Base-by-base conservation (phyloP, 192 early-diverging fungal genomes). In the Lobosporangium transversale region DNA sequence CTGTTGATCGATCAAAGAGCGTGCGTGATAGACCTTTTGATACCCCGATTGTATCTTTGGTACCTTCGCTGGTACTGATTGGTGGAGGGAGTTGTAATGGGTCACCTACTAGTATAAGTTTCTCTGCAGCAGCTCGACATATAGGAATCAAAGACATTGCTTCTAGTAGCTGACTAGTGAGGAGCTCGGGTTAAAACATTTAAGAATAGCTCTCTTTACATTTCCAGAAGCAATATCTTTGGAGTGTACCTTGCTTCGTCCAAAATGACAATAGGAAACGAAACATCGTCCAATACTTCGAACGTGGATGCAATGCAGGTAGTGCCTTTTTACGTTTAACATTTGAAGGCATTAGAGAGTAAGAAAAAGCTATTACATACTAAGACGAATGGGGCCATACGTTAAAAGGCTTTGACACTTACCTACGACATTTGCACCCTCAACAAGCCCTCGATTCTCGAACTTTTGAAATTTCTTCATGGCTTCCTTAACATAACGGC, bases 61-160 rank as follows among this genome's bases (percentile, higher is more conserved):
- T 62, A 14, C 85, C 80, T 2, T 81, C 61, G 14, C 37, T 66
- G 4, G 89, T 89, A 4, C 84, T 85, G 35, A 97, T 55, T 3
- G 92, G 93, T n/a, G 95, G 95, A 9, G 93, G 84, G 45, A 98
- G 84, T 84, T 97, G 95, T 17, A 85, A 57, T 12, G 96, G 96
- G 70, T 98, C 96, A 2, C 96, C 96, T 30, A 98, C 89, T 33
- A 98, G 80, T 27, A 98, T 81, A 11, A 91, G 58, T 17, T 87
- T 76, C 21, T 84, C 79, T 30, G 85, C 84, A 4, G 78, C 55
- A 21, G 93, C 90, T 23, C 86, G 79, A 17, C 82, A 70, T 48
- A 97, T 65, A 0, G 95, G 95, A 0, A 98, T 85, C 67, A 98
- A 79, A 0, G 91, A 89, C 85, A 97, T 86, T 0, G 96, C 93